Evolutionary conservation across 1,284 basidiomycete genomes (phyloP), one percentile per base, ranked within the genome.

Genomic region (Exobasidium cylindrosporum): DNA sequence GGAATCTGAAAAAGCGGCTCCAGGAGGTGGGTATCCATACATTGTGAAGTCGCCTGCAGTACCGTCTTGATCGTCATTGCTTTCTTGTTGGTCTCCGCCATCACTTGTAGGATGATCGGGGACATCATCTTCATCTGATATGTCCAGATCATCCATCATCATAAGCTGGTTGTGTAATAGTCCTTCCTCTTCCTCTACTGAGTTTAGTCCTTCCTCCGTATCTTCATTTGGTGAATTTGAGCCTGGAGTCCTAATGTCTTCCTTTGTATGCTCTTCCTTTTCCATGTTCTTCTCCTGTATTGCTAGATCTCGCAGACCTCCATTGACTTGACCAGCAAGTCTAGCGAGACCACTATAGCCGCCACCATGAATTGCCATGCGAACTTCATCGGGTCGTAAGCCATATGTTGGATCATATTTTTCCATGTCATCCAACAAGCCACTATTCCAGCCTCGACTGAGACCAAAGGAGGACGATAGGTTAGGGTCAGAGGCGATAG

Each of bases 351-450:
- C 86, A n/a, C 87, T 85, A 70, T 92, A 90, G 17, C 84, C 84
- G 50, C 83, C 84, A 78, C 90, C 91, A 1, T 85, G 83, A 65
- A 86, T 87, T 78, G 89, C 89, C 1, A 83, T 83, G 0, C 92
- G 92, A 4, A 94, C 56, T 35, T 70, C 73, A 56, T 75, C 73
- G 4, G 71, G 83, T 14, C 94, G 87, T n/a, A 97, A 83, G n/a
- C 94, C 94, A 74, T 97, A 97, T 0, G 94, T 97, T 0, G 93
- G 94, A 75, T 97, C 94, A 80, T 91, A 96, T 66, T 89, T 87
- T 81, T 95, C 93, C 45, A 93, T 85, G 47, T 78, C 74, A 31
- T 67, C 68, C 40, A 72, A 67, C 1, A 60, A 63, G 17, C 32
- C 45, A 0, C 30, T 26, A 13, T 35, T 24, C 11, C 13, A 28